A percentile compares a stretch with the other conserved stretches of the same genome.
Conservation (phyloP, 805 yeast genomes). For the Saturnispora bothae region DNA sequence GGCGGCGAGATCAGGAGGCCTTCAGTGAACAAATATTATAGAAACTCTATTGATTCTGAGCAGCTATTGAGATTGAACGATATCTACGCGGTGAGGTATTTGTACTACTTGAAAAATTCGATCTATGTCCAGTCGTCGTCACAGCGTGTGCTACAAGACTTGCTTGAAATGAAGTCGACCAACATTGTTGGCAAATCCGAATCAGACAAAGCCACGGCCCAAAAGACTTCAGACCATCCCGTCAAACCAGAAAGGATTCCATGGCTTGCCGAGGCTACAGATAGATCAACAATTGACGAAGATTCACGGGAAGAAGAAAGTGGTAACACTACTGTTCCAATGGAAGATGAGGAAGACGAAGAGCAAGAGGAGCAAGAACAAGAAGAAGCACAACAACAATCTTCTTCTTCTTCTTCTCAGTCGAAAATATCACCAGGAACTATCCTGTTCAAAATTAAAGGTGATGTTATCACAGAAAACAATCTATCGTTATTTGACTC, state of each 20-base stretch:
- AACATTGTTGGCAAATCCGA: not conserved
- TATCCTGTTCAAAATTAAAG: constrained; percentile 4
- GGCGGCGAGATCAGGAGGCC: not conserved
- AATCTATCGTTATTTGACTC: not conserved
- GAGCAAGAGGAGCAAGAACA: not conserved
- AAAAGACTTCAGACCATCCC: constrained; percentile 1
- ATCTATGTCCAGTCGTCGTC: constrained; percentile 4
- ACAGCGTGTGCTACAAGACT: not conserved
- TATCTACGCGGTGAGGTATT: constrained; percentile 5
- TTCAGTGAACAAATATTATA: constrained; percentile 3
- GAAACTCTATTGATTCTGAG: constrained; percentile 1
- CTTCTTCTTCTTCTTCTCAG: not conserved
- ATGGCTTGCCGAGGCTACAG: not conserved
- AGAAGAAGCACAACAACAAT: not conserved
- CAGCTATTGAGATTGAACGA: constrained; percentile 2
- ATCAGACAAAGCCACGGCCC: not conserved
- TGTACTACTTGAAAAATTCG: constrained; percentile 1
- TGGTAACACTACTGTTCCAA: not conserved
- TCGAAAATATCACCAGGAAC: not conserved
- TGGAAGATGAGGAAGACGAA: not conserved
- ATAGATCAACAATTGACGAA: too few species aligned
- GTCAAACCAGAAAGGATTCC: constrained; percentile 5
- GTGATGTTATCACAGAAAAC: constrained; percentile 4
- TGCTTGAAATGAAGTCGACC: not conserved
- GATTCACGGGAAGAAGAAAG: not conserved